These are phyloP conservation scores for Plasmodium ovale DNA, from an alignment of 169 alveolate species.

Conservation along the genomic window DNA sequence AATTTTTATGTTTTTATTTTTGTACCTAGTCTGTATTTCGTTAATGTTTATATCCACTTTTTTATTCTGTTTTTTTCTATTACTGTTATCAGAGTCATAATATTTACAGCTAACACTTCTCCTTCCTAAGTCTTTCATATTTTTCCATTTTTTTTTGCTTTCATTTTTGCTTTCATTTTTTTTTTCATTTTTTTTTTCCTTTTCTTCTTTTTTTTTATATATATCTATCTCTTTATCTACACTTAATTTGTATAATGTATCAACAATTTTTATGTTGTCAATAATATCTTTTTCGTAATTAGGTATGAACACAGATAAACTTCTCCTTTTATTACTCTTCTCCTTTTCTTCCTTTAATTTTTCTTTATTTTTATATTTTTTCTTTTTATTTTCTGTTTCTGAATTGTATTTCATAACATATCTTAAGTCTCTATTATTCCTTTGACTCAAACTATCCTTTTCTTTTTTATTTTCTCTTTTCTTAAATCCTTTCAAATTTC, in stretches of 20 bases:
- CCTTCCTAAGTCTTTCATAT: slow-evolving; percentile 19
- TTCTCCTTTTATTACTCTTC: slow-evolving; percentile 57
- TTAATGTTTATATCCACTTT: slow-evolving; percentile 60
- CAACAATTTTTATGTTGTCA: slow-evolving; percentile 59
- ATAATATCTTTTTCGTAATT: slow-evolving; percentile 56
- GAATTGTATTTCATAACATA: slow-evolving; percentile 1
- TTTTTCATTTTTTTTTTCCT: slow-evolving; percentile 1
- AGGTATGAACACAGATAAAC: slow-evolving; percentile 27
- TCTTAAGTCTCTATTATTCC: background rate
- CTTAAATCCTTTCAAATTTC: slow-evolving; percentile 1
- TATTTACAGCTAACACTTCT: slow-evolving; percentile 59
- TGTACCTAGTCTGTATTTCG: slow-evolving; percentile 48
- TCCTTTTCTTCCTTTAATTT: slow-evolving; percentile 25
- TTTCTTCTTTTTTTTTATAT: background rate
- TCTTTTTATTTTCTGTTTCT: slow-evolving; percentile 13
- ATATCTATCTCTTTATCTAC: background rate
- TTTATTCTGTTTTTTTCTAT: background rate
- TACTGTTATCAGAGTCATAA: slow-evolving; percentile 23
- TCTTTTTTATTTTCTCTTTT: slow-evolving; percentile 21
- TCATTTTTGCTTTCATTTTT: slow-evolving; percentile 11
- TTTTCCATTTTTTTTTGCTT: slow-evolving; percentile 20
- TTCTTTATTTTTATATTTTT: slow-evolving; percentile 12
- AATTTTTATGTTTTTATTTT: slow-evolving; percentile 70
- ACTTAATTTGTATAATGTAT: slow-evolving; percentile 31
- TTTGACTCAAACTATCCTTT: background rate